A percentile compares a stretch with the other conserved stretches of the same genome.
Evolutionary conservation across 2,329 filamentous ascomycete genomes (phyloP).

Genomic region (Fusarium nygamai): DNA sequence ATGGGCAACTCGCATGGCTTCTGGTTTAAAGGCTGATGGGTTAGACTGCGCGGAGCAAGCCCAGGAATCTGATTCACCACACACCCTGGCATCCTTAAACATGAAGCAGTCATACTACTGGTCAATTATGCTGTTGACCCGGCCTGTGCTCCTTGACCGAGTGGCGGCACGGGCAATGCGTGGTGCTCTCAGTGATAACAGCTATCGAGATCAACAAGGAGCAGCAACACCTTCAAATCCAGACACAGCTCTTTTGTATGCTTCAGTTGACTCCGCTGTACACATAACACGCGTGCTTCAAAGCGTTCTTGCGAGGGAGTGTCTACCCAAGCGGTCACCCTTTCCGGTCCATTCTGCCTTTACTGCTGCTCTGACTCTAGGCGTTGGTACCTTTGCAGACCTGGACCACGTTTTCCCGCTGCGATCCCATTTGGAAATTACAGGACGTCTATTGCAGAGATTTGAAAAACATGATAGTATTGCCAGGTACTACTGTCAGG

Average conservation of each 20-base stretch:
- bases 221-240: rapidly evolving
- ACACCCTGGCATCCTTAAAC: rapidly evolving
- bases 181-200: background rate
- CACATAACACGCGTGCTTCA: background rate
- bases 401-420: background rate
- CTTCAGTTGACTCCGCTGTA: background rate
- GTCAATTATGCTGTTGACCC: background rate
- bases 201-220: no score
- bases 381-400: background rate
- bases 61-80: background rate
- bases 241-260: background rate
- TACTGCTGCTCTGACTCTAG: background rate
- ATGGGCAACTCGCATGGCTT: background rate
- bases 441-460: background rate
- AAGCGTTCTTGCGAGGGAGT: rapidly evolving
- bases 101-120: background rate
- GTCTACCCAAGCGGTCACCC: background rate
- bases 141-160: background rate
- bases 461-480: background rate
- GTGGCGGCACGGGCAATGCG: background rate
- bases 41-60: background rate
- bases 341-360: background rate
- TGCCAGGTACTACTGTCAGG: background rate
- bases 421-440: rapidly evolving
- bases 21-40: rapidly evolving